Base-by-base conservation (phyloP, 345 rosid species). In the Bruguiera parviflora region DNA sequence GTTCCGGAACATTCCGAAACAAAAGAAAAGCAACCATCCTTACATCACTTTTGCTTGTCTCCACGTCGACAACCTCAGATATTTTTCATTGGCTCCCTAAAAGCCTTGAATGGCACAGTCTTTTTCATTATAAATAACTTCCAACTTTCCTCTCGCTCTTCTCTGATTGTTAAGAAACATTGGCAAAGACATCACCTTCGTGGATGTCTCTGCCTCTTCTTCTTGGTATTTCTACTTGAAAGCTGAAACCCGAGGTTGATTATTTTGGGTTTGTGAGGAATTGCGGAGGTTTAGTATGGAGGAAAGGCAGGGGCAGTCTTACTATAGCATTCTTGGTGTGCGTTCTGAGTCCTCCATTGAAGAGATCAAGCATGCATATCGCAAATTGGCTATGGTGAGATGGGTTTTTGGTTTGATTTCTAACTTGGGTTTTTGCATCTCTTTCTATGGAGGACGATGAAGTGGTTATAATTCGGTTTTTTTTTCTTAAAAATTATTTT, bases 381-480 rank as follows among this genome's bases (percentile, higher is more conserved):
- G 80, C 24, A 81, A 71, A 79, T 87, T 88, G 49, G 92, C 92
- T 5, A 76, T 83, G 92, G 90, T 86, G 70, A 77, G 73, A 9
- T 56, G 27, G 28, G 16, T 24, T 8, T 16, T 46, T 19, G 19
- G 7, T 15, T 24, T 39, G 9, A 9, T 28, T 68, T 28, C 51
- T 43, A 43, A 43, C 49, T 0, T 43, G 49, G 49, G 49, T 13
- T 43, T 11, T 11, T 43, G 49, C 18, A 0, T 11, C 16, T 11
- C 19, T 13, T 43, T 43, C 49, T 43, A 0, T 43, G 49, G 16
- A 43, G 49, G 18, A 43, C 16, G 0, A 43, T 0, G 18, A 43
- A 13, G 15, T 43, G 18, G 18, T 13, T 18, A 1, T 43, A 43
- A 43, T 13, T 15, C 16, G 16, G 49, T 46, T 27, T 6, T 11